phyloP scores from a whole-genome alignment of 805 yeast genomes.

The Candida cerambycidarum region DNA sequence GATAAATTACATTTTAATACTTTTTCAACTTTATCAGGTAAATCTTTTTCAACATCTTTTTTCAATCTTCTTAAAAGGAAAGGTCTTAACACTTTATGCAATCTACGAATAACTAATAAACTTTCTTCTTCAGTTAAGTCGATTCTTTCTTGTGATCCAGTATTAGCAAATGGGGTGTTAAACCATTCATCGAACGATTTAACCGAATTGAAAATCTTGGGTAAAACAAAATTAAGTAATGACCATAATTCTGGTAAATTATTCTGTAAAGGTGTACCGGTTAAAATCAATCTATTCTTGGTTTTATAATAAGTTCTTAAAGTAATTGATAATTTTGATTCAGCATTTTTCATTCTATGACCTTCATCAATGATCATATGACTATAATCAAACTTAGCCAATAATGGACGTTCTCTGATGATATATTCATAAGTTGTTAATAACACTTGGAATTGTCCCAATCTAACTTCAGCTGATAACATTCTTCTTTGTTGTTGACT shows the following conservation, averaged over 20 bases:
- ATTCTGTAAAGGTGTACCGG: conserved; percentile 87
- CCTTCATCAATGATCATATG: conserved; percentile 93
- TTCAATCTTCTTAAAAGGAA: conserved; percentile 80
- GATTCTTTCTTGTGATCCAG: conserved; percentile 78
- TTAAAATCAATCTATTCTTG: conserved; percentile 73
- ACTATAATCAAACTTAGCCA: conserved; percentile 70
- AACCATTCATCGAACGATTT: conserved; percentile 90
- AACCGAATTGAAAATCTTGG: conserved; percentile 81
- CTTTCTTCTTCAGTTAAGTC: conserved; percentile 87
- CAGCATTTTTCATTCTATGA: conserved; percentile 81
- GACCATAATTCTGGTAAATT: conserved; percentile 88
- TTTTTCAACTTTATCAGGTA: conserved; percentile 81
- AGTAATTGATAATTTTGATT: conserved; percentile 70
- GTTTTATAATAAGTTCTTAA: conserved; percentile 71
- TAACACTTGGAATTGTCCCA: conserved; percentile 72
- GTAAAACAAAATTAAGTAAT: conserved; percentile 73
- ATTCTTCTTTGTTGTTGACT: conserved; percentile 69
- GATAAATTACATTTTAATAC: conserved; percentile 79
- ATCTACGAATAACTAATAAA: conserved; percentile 75
- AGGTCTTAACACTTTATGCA: conserved; percentile 84
- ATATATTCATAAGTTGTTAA: conserved; percentile 82
- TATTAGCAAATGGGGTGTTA: conserved; percentile 83
- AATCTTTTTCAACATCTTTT: conserved; percentile 82
- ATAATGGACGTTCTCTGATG: conserved; percentile 70
- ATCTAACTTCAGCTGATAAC: conserved; percentile 60